Base-by-base conservation (phyloP, 257 asterid species). In the Nyctanthes arbortristis region DNA sequence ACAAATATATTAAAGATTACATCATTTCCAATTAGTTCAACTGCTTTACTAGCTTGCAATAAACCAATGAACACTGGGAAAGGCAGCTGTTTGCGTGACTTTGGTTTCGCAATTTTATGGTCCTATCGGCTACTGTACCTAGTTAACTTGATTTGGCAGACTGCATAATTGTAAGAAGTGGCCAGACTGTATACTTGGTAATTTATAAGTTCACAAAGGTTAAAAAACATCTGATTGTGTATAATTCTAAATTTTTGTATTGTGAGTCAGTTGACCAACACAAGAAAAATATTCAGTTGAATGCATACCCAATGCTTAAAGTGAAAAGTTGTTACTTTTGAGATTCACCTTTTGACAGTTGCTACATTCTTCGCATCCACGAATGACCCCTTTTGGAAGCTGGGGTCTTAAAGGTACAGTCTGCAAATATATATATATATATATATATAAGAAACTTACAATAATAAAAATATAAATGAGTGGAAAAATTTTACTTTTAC, bases 301-400 rank as follows among this genome's bases (percentile, higher is more conserved):
- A 49, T 22, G 58, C 58, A 8, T 29, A 22, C n/a, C 30, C 2
- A 49, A 7, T 12, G 7, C 18, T 20, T 18, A 22, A 52, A 37
- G 8, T 30, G 10, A 35, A 30, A 35, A 13, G 9, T 10, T 13
- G 36, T 32, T 22, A 35, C 27, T 35, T 35, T 24, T 36, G 63
- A 43, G 31, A 82, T 84, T 78, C 68, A 82, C 99, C 96, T 83
- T 91, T 77, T 89, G 97, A 83, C 98, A 91, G 83, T 74, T 83
- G 76, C 63, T 80, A 82, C 97, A 91, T 49, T 74, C 78, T 80
- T 86, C 87, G 77, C 98, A 90, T 62, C 98, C 98, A 71, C 96
- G 96, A 74, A 83, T 70, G 66, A 87, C 90, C 74, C 97, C 97
- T 84, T 85, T 89, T 0, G 96, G 91, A 57, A 93, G 96, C 70